Conservation (phyloP, 108 stramenopile species). For the Chaetoceros muelleri region DNA sequence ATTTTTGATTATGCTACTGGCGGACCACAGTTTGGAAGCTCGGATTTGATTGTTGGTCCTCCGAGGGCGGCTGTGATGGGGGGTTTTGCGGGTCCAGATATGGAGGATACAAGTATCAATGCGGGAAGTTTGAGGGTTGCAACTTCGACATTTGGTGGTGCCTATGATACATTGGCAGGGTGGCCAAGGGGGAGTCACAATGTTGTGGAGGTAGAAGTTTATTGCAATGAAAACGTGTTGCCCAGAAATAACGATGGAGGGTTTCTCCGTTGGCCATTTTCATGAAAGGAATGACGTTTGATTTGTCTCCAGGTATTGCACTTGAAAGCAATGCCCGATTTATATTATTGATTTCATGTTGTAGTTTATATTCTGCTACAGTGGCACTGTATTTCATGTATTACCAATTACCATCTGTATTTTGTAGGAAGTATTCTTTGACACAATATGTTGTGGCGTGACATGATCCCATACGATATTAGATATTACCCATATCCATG, state of each 20-base stretch:
- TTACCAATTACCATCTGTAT: too few species aligned
- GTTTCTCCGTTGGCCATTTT: neutral
- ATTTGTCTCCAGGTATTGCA: too few species aligned
- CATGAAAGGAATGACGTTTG: too few species aligned
- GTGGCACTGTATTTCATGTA: too few species aligned
- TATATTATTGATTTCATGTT: too few species aligned
- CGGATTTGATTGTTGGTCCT: conserved; percentile 57
- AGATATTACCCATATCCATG: too few species aligned
- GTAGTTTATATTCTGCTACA: too few species aligned
- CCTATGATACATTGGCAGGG: conserved; percentile 34
- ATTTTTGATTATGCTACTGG: conserved; percentile 72
- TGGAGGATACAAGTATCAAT: conserved; percentile 42
- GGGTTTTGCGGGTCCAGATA: conserved; percentile 73
- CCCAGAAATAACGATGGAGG: neutral
- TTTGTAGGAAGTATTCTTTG: too few species aligned
- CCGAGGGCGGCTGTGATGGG: conserved; percentile 69
- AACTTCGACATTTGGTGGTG: conserved; percentile 37
- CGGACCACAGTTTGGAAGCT: conserved; percentile 67
- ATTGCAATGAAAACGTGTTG: conserved; percentile 39
- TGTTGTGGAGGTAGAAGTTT: conserved; percentile 61
- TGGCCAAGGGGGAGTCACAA: conserved; percentile 57
- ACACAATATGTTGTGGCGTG: too few species aligned
- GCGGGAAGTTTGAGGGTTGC: conserved; percentile 46
- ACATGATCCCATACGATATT: too few species aligned
- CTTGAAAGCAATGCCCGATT: too few species aligned